Percentiles rank a stretch among this genome's conserved stretches.
These are phyloP conservation scores for Rhinocladiella mackenziei DNA, from an alignment of 2,329 filamentous ascomycete genomes.

Conservation along the genomic window DNA sequence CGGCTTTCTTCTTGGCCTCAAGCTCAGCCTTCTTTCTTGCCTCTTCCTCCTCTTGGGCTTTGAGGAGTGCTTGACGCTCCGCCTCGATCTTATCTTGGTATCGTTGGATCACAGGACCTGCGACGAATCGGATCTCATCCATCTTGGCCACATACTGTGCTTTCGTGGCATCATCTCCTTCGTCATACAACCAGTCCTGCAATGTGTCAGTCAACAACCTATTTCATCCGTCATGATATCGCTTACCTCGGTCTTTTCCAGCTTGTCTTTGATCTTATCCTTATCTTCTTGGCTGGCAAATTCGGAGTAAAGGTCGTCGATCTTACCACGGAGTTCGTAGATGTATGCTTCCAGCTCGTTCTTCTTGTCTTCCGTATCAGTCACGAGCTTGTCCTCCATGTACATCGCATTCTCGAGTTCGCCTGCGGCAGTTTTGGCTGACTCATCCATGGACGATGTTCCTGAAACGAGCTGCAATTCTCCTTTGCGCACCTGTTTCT, in stretches of 20 bases:
- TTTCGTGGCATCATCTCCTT: constrained; percentile 92
- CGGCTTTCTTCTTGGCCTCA: constrained; percentile 73
- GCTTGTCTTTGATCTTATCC: constrained; percentile 74
- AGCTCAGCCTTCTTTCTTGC: constrained; percentile 61
- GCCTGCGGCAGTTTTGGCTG: constrained; percentile 60
- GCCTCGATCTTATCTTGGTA: constrained; percentile 92
- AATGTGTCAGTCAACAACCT: constrained; percentile 27
- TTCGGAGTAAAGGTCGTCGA: constrained; percentile 85
- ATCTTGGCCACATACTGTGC: constrained; percentile 91
- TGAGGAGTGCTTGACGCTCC: constrained; percentile 69
- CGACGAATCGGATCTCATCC: constrained; percentile 87
- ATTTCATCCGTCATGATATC: background rate
- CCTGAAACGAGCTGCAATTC: constrained; percentile 83
- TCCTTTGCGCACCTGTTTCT: constrained; percentile 98
- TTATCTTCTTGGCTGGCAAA: constrained; percentile 92
- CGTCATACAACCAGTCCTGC: constrained; percentile 97
- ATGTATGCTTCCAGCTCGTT: constrained; percentile 98
- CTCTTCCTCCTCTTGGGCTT: constrained; percentile 61
- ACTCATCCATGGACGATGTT: constrained; percentile 71
- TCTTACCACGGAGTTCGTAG: constrained; percentile 93
- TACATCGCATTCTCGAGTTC: constrained; percentile 90
- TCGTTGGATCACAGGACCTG: constrained; percentile 86
- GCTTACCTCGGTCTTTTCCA: constrained; percentile 79
- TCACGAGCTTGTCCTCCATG: constrained; percentile 97
- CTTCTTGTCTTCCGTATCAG: constrained; percentile 99